Percentiles rank a stretch among this genome's conserved stretches.
Evolutionary conservation across 73 alveolate species (phyloP).

Genomic region (Paramecium primaurelia): DNA sequence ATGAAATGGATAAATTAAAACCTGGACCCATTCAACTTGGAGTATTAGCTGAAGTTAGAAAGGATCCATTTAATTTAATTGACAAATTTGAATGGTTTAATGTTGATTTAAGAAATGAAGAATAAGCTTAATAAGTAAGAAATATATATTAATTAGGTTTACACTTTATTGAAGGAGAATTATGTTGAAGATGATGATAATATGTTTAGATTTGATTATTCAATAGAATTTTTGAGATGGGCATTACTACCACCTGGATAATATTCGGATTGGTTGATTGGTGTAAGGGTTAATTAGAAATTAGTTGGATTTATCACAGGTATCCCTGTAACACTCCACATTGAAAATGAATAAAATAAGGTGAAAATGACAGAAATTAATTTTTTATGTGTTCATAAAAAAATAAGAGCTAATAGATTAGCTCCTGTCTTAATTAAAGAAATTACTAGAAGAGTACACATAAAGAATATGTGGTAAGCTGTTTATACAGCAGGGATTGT

Average conservation of each 20-base stretch:
- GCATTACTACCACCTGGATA: conserved; percentile 92
- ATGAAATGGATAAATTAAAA: conserved; percentile 55
- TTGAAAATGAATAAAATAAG: conserved; percentile 60
- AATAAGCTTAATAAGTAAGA: conserved; percentile 76
- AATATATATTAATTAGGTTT: conserved; percentile 52
- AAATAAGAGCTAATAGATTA: conserved; percentile 91
- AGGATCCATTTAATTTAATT: conserved; percentile 85
- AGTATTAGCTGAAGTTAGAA: conserved; percentile 78
- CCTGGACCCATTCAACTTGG: conserved; percentile 79
- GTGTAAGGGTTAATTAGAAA: conserved; percentile 86
- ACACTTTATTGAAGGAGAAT: conserved; percentile 90
- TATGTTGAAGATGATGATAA: conserved; percentile 99
- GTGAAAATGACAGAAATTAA: conserved; percentile 96
- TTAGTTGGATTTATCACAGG: conserved; percentile 98
- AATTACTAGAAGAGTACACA: conserved; percentile 95
- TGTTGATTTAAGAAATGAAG: conserved; percentile 79
- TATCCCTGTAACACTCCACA: conserved; percentile 89
- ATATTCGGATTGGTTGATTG: conserved; percentile 84
- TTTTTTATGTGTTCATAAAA: conserved; percentile 97
- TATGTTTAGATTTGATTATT: conserved; percentile 97
- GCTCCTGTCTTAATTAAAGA: conserved; percentile 97
- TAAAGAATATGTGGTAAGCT: conserved; percentile 97
- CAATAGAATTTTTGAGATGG: conserved; percentile 94
- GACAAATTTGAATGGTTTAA: conserved; percentile 88
- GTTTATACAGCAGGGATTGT: conserved; percentile 88